Conservation (phyloP, 805 yeast genomes). For the Yarrowia phangngaensis region DNA sequence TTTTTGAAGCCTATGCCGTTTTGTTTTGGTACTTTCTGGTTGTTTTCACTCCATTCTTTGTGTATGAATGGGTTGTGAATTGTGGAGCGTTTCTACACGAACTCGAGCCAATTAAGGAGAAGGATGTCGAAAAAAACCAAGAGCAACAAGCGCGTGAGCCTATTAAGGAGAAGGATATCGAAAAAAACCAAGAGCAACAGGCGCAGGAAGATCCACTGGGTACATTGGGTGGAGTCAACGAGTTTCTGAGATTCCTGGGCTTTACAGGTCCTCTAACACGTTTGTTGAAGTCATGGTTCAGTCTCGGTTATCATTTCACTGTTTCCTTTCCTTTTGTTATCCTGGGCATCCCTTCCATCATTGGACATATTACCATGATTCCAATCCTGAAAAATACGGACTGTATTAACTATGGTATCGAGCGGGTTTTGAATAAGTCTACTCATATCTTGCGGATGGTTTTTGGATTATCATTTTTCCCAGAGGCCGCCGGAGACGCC, state of each 20-base stretch:
- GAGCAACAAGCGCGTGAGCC: neutral
- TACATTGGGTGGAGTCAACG: neutral
- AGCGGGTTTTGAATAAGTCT: neutral
- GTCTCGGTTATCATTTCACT: neutral
- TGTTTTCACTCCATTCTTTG: constrained; percentile 44
- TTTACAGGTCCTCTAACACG: constrained; percentile 9
- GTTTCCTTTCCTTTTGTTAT: constrained; percentile 3
- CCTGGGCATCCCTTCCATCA: constrained; percentile 9
- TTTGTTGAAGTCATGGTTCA: neutral
- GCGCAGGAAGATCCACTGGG: neutral
- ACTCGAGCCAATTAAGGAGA: constrained; percentile 27
- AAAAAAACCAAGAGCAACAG: constrained; percentile 11
- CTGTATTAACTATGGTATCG: constrained; percentile 6
- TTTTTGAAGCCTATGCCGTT: constrained; percentile 36
- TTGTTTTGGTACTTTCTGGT: constrained; percentile 35
- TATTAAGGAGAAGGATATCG: constrained; percentile 6
- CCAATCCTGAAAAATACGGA: neutral
- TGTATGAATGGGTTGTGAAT: constrained; percentile 40
- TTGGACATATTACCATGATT: constrained; percentile 26
- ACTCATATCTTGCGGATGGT: constrained; percentile 2
- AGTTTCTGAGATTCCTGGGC: constrained; percentile 5
- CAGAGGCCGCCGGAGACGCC: neutral
- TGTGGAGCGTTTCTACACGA: constrained; percentile 34
- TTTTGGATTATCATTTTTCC: neutral
- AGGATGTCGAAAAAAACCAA: constrained; percentile 6